Base-by-base conservation (phyloP, 139 green algal genomes). In the Chlamydomonas asymmetrica region DNA sequence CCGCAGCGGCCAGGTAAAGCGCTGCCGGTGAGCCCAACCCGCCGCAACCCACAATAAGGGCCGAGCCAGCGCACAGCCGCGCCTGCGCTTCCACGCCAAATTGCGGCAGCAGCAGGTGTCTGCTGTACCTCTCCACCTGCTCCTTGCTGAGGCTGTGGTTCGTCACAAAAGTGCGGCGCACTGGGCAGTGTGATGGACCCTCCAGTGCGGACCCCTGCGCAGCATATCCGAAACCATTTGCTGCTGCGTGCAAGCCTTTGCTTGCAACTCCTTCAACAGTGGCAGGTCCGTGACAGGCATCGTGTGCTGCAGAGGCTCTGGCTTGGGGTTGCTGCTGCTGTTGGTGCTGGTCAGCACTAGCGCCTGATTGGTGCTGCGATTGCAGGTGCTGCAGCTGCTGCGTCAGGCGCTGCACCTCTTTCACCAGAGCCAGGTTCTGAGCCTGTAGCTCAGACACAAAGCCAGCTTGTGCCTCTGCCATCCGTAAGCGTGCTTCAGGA, bases 21-120 rank as follows among this genome's bases (percentile, higher is more conserved):
- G 87, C 84, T 0, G 87, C 92, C 7, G 94, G 90, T 0, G 85
- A 95, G n/a, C 94, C 94, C 41, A 98, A 85, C 25, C 94, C 94
- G 6, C 94, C 94, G 20, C 93, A 95, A 16, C 94, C 94, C 34
- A 98, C 81, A 9, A 98, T 84, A 1, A 97, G 86, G 18, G 96
- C 91, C 0, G 80, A 88, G 38, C 79, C 79, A 0, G 70, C 50
- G 71, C 84, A 91, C 16, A 98, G 73, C 10, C 75, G 66, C 35
- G 78, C 78, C 76, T 98, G 93, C 0, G 83, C 93, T 87, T 84
- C 60, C 18, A 90, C 73, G 4, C 93, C 94, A 84, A 98, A 97
- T 39, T 61, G 78, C 13, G 88, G 88, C 35, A 98, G 85, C 6
- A 97, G 78, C 37, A 98, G 85, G 49, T 98, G 94, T 4, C 94